Evolutionary conservation across 805 yeast species (phyloP).

Genomic region (Candida ulmi): DNA sequence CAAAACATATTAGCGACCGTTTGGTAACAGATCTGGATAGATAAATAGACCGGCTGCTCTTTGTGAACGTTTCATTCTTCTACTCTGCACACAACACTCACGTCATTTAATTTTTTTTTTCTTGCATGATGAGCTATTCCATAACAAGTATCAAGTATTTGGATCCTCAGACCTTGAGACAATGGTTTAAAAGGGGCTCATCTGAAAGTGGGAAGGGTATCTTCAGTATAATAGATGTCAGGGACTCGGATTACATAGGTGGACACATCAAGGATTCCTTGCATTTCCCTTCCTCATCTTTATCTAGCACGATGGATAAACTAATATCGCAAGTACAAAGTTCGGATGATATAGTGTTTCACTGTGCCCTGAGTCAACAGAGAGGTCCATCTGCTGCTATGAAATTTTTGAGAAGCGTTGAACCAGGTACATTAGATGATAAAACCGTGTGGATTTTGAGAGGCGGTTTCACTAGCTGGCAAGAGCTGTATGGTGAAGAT

Average conservation of each 20-base stretch:
- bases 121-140: slow-evolving; percentile 13
- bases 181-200: slow-evolving; percentile 38
- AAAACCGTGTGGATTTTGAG: slow-evolving; percentile 62
- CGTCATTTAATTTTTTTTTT: no score
- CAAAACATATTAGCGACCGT: no score
- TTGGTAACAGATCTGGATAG: no score
- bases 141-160: slow-evolving; percentile 39
- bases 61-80: no score
- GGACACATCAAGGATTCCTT: slow-evolving; percentile 57
- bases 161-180: slow-evolving; percentile 37
- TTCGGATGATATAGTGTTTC: slow-evolving; percentile 64
- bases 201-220: slow-evolving; percentile 33
- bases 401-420: slow-evolving; percentile 38
- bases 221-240: slow-evolving; percentile 69
- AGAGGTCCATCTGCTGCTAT: slow-evolving; percentile 87
- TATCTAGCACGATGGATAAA: slow-evolving; percentile 31
- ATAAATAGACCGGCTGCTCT: no score
- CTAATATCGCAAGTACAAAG: slow-evolving; percentile 9
- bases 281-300: slow-evolving; percentile 46
- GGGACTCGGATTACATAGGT: slow-evolving; percentile 80
- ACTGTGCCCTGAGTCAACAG: slow-evolving; percentile 87
- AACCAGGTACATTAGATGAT: slow-evolving; percentile 20
- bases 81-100: no score
- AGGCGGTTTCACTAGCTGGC: slow-evolving; percentile 91
- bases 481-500: slow-evolving; percentile 65